Base-by-base conservation (phyloP, 2,329 filamentous ascomycete species). In the Ascochyta koolunga region DNA sequence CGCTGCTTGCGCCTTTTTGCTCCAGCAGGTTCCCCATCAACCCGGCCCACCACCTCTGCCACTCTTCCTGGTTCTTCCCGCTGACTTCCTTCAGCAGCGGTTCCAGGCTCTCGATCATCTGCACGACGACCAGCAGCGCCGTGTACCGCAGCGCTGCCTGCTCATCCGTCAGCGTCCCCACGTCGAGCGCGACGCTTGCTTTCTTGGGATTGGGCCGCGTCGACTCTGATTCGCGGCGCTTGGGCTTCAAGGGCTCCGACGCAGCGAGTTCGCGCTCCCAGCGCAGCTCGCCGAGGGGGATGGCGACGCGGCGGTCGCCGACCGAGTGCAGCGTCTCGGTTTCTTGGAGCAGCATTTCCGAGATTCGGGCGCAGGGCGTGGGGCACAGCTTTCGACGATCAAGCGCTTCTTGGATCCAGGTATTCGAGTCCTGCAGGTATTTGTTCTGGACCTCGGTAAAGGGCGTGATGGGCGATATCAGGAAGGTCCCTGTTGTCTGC, bases 41-140 rank as follows among this genome's bases (percentile, higher is more conserved):
- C 74, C 88, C 90, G 35, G 88, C 86, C 77, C 90, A 86, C 93
- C 93, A 97, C 36, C 86, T 81, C 72, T 96, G 90, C 92, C 92
- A 97, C 77, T 97, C 93, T 64, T 96, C 91, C 69, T 90, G 86
- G 66, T 89, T 91, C 80, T 96, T 96, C 13, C 89, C 89, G 68
- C 89, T 96, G 39, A 86, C 86, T 66, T 96, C 89, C 64, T 89
- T 85, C 63, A 97, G 78, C 54, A 95, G 77, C 5, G 91, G 90
- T 75, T 97, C 93, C 66, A 97, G 78, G 59, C 88, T 89, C 71
- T 95, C 90, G 48, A 96, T 90, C 81, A 91, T 84, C 70, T 93
- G 89, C 46, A 96, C 85, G 5, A 93, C 86, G 2, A 89, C 91
- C 69, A 90, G 78, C 50, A 96, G 81, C n/a, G 92, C 91, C 10